Evolutionary conservation across 768 basidiomycete species (phyloP).

Genomic region (Chalciporus piperatus): DNA sequence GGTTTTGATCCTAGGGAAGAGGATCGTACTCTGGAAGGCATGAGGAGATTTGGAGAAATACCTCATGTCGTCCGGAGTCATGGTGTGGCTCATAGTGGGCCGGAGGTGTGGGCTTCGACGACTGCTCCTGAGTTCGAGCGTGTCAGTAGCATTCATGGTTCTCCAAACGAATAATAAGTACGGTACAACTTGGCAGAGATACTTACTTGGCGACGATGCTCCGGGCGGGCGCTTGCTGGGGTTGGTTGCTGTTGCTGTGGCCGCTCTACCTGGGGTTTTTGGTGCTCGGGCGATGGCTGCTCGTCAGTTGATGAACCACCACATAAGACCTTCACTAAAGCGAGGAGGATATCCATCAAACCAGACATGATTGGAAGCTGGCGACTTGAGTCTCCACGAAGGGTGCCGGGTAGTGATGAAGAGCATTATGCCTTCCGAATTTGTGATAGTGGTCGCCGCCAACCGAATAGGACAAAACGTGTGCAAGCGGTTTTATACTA

Average conservation of each 20-base stretch:
- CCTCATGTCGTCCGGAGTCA: slow-evolving; percentile 16
- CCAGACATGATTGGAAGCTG: slow-evolving; percentile 16
- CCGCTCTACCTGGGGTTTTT: slow-evolving; percentile 4
- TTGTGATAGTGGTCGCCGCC: not conserved
- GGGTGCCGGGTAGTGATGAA: too few relatives aligned
- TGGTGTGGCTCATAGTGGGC: slow-evolving; percentile 19
- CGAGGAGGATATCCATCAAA: slow-evolving; percentile 26
- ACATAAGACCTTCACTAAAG: slow-evolving; percentile 23
- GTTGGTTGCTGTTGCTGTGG: slow-evolving; percentile 11
- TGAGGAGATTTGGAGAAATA: not conserved
- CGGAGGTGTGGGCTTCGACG: slow-evolving; percentile 12
- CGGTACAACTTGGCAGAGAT: not conserved
- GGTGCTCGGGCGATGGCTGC: slow-evolving; percentile 3
- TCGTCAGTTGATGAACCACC: slow-evolving; percentile 19
- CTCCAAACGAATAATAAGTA: too few relatives aligned
- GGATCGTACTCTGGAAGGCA: not conserved
- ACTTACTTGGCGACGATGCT: slow-evolving; percentile 13
- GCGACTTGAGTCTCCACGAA: not conserved
- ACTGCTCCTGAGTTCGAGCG: slow-evolving; percentile 13
- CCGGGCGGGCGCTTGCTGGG: not conserved
- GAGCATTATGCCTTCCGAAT: too few relatives aligned
- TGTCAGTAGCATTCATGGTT: slow-evolving; percentile 8
- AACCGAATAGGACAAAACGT: not conserved
- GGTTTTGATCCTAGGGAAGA: slow-evolving; percentile 48
- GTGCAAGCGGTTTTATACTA: too few relatives aligned